Conservation (phyloP, 2,329 filamentous ascomycete genomes). For the Rutstroemia sydowiana region DNA sequence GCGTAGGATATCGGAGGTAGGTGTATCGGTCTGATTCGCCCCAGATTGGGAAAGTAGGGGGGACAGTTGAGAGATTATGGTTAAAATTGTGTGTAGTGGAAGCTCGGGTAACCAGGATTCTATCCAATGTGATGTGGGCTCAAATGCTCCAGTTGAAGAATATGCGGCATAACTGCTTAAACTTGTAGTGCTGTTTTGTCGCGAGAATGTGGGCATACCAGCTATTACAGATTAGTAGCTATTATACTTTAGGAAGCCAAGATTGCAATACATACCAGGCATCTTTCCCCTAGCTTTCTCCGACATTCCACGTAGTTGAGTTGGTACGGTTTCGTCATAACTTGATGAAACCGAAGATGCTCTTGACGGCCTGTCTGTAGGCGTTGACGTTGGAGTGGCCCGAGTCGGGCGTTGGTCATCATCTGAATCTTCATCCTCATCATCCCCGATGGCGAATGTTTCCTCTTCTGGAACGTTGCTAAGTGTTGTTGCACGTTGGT, state of each 20-base stretch:
- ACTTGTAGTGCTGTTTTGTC: constrained; percentile 84
- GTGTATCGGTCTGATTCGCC: constrained; percentile 35
- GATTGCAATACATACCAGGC: constrained; percentile 41
- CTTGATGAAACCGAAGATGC: constrained; percentile 62
- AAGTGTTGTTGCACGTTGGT: constrained; percentile 48
- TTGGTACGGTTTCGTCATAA: constrained; percentile 70
- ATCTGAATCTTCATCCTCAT: constrained; percentile 54
- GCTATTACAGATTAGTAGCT: constrained; percentile 35
- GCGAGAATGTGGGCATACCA: constrained; percentile 71
- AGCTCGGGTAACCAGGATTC: constrained; percentile 90
- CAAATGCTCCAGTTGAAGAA: constrained; percentile 56
- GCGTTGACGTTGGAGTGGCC: constrained; percentile 55
- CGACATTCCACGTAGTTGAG: constrained; percentile 85
- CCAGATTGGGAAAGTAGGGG: constrained; percentile 46
- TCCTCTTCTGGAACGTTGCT: constrained; percentile 71
- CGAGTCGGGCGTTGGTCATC: constrained; percentile 47
- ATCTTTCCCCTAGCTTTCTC: constrained; percentile 96
- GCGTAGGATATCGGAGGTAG: constrained; percentile 41
- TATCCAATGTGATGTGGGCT: constrained; percentile 78
- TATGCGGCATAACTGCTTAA: constrained; percentile 58
- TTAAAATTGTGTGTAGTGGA: constrained; percentile 79
- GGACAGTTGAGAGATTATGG: constrained; percentile 61
- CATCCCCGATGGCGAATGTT: constrained; percentile 82
- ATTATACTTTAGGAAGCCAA: background rate
- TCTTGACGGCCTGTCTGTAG: constrained; percentile 54